Conservation (phyloP, 257 asterid species). For the Linderniella brevidens region DNA sequence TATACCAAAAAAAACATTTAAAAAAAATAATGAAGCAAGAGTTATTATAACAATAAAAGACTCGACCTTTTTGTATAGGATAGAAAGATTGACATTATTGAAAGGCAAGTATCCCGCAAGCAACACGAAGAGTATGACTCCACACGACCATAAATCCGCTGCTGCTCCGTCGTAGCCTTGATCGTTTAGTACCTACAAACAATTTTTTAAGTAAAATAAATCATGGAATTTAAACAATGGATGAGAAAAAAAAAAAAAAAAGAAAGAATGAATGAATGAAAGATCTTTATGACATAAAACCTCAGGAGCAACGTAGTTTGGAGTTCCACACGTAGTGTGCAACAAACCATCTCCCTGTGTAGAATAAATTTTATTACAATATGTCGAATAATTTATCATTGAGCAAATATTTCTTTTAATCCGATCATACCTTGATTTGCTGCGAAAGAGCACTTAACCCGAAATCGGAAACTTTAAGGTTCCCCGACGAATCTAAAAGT, state of each 20-base stretch:
- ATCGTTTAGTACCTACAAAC: slow-evolving; percentile 63
- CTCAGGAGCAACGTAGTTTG: slow-evolving; percentile 97
- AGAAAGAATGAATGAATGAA: no score
- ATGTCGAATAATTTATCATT: no score
- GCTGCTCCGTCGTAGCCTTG: slow-evolving; percentile 88
- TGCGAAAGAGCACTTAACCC: slow-evolving; percentile 93
- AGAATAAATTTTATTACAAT: no score
- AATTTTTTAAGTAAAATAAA: neutral
- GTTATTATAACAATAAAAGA: slow-evolving; percentile 1
- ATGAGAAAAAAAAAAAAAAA: no score
- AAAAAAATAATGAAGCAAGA: neutral
- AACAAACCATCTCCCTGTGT: slow-evolving; percentile 87
- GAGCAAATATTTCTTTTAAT: no score
- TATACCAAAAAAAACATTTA: neutral
- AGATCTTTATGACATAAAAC: slow-evolving; percentile 16
- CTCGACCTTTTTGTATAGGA: slow-evolving; percentile 67
- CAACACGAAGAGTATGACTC: slow-evolving; percentile 87
- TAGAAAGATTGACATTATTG: slow-evolving; percentile 75
- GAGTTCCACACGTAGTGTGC: slow-evolving; percentile 96
- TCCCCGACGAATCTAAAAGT: slow-evolving; percentile 66
- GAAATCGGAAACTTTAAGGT: slow-evolving; percentile 86
- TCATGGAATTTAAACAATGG: neutral
- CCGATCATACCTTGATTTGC: slow-evolving; percentile 95
- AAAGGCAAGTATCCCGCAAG: slow-evolving; percentile 98
- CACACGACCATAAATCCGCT: slow-evolving; percentile 97